These are phyloP conservation scores for Daldinia decipiens DNA, from an alignment of 495 filamentous ascomycete species.

Conservation along the genomic window DNA sequence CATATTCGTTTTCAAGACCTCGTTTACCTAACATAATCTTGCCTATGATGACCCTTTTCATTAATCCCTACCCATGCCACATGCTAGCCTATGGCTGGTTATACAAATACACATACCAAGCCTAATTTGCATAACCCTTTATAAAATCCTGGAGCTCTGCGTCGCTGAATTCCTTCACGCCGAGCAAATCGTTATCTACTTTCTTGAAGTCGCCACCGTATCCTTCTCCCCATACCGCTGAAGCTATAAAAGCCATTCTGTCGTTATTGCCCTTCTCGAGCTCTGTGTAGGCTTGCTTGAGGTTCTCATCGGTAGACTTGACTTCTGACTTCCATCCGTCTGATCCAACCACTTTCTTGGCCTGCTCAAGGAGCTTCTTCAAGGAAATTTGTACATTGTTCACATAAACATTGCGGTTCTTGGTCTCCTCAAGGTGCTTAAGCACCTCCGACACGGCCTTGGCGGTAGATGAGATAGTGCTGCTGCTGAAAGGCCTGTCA, in stretches of 20 bases:
- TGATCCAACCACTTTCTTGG: conserved; percentile 53
- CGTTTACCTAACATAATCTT: too few relatives aligned
- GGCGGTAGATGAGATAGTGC: conserved; percentile 52
- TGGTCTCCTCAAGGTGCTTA: conserved; percentile 57
- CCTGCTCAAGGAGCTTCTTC: conserved; percentile 56
- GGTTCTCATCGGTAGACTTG: conserved; percentile 40
- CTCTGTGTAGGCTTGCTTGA: conserved; percentile 45
- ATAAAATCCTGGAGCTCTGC: conserved; percentile 35
- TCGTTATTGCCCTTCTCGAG: conserved; percentile 46
- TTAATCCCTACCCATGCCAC: too few relatives aligned
- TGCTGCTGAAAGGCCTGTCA: conserved; percentile 52
- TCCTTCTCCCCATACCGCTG: conserved; percentile 56
- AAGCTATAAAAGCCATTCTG: conserved; percentile 43
- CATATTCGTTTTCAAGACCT: too few relatives aligned
- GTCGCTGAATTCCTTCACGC: conserved; percentile 41
- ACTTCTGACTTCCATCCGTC: conserved; percentile 43
- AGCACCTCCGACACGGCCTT: conserved; percentile 57
- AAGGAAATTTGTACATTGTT: conserved; percentile 52
- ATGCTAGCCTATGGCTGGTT: too few relatives aligned
- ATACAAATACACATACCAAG: background rate
- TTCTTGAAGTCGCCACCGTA: conserved; percentile 44
- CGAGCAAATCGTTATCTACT: conserved; percentile 46
- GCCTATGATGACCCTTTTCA: too few relatives aligned
- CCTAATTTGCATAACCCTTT: conserved; percentile 10
- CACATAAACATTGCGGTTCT: conserved; percentile 57